Conservation (phyloP, 202 grass and related monocot genomes). For the Schoenoplectus triqueter region DNA sequence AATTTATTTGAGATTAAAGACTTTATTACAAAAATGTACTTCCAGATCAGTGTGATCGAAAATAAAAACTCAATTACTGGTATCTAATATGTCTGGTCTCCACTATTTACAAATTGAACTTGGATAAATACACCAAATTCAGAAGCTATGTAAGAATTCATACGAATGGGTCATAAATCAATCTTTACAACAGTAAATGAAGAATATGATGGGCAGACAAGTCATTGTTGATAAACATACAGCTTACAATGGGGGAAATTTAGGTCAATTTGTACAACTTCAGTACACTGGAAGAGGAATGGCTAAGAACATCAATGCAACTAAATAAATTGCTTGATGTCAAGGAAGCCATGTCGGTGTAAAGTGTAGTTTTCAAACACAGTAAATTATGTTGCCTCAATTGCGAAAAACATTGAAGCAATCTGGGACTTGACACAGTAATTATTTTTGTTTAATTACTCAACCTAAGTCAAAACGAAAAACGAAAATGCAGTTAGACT, state of each 20-base stretch:
- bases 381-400: slow-evolving; percentile 6
- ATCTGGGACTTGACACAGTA: background rate
- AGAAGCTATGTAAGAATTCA: background rate
- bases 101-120: background rate
- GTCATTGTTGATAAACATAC: background rate
- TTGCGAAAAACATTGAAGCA: background rate
- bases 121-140: background rate
- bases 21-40: too few relatives aligned
- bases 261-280: background rate
- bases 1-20: too few relatives aligned
- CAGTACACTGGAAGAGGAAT: background rate
- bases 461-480: background rate
- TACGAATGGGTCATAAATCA: background rate
- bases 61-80: background rate
- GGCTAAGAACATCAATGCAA: background rate
- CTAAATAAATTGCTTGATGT: background rate
- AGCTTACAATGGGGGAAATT: background rate
- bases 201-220: background rate
- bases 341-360: background rate
- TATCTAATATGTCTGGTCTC: background rate
- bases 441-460: background rate
- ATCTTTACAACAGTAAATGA: background rate
- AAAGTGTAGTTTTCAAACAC: background rate
- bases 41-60: background rate
- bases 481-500: background rate